These are phyloP conservation scores for Epichloe uncinata DNA, from an alignment of 2,329 filamentous ascomycete species.

Conservation along the genomic window DNA sequence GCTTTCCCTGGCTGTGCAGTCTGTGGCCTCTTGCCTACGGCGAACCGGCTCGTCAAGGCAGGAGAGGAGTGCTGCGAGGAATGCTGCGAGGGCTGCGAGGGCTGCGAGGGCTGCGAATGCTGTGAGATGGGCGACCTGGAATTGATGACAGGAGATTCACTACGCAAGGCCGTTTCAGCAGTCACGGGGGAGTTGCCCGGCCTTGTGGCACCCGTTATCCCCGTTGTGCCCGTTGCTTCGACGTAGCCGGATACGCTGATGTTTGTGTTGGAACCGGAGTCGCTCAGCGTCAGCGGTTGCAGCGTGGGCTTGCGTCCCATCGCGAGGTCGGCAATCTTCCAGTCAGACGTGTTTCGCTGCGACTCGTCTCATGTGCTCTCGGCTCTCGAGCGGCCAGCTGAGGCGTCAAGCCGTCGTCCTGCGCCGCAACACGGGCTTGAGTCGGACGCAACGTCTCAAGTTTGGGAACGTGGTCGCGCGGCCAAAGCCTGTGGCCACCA, in stretches of 20 bases:
- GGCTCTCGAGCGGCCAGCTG: too few species aligned
- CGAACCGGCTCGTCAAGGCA: conserved; percentile 29
- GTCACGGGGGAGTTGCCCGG: background rate
- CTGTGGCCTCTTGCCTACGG: conserved; percentile 16
- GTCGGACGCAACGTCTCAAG: background rate
- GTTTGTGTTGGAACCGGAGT: conserved; percentile 21
- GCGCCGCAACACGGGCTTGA: background rate
- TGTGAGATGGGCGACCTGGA: conserved; percentile 26
- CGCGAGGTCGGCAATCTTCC: conserved; percentile 3
- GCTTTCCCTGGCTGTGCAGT: conserved; percentile 11
- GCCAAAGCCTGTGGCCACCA: background rate
- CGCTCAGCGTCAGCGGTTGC: conserved; percentile 42
- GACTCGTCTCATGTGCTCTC: background rate
- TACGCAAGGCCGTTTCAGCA: conserved; percentile 5
- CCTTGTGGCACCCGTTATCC: background rate
- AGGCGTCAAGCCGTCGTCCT: background rate
- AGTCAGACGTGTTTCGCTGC: background rate
- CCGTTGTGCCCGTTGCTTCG: background rate
- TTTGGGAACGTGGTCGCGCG: background rate
- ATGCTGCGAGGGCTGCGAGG: background rate
- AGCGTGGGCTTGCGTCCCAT: conserved; percentile 48
- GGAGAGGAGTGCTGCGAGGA: conserved; percentile 19
- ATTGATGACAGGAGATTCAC: background rate
- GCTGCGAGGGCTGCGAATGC: background rate
- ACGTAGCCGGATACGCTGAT: conserved; percentile 9